Evolutionary conservation across 179 eudicot genomes (phyloP).

Genomic region (Carnegiea gigantea): DNA sequence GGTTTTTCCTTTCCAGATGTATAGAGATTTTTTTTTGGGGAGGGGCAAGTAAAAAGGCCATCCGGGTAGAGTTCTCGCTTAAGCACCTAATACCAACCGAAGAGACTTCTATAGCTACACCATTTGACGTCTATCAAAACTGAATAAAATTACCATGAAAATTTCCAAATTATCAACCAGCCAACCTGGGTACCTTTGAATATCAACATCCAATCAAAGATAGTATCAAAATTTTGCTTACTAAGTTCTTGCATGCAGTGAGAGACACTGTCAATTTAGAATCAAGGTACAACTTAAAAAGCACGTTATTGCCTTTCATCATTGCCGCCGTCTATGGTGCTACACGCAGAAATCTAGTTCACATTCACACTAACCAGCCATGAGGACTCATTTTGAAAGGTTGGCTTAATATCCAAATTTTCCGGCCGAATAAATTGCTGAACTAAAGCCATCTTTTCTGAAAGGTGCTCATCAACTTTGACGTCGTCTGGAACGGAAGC

Average conservation of each 20-base stretch:
- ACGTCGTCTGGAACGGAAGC: slow-evolving; percentile 84
- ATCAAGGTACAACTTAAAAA: background rate
- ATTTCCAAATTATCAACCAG: background rate
- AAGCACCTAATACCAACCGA: too few species aligned
- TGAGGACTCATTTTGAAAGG: slow-evolving; percentile 86
- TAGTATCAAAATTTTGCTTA: background rate
- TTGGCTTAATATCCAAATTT: slow-evolving; percentile 76
- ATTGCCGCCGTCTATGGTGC: background rate
- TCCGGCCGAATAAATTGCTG: slow-evolving; percentile 94
- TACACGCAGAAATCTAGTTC: background rate
- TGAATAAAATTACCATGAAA: background rate
- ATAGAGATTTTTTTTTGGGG: background rate
- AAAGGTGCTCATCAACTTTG: slow-evolving; percentile 68
- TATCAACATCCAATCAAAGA: background rate
- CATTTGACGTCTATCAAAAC: background rate
- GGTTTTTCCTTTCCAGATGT: background rate
- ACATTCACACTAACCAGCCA: slow-evolving; percentile 81
- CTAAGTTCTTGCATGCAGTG: background rate
- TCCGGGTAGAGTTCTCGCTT: too few species aligned
- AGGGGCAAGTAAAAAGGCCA: too few species aligned
- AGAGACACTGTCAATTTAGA: background rate
- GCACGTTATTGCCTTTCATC: background rate
- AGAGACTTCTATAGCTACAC: too few species aligned
- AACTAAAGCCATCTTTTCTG: slow-evolving; percentile 76
- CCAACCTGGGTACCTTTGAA: background rate